Evolutionary conservation across 768 basidiomycete species (phyloP), one percentile per base, ranked within the genome.

Genomic region (Russula foetens): DNA sequence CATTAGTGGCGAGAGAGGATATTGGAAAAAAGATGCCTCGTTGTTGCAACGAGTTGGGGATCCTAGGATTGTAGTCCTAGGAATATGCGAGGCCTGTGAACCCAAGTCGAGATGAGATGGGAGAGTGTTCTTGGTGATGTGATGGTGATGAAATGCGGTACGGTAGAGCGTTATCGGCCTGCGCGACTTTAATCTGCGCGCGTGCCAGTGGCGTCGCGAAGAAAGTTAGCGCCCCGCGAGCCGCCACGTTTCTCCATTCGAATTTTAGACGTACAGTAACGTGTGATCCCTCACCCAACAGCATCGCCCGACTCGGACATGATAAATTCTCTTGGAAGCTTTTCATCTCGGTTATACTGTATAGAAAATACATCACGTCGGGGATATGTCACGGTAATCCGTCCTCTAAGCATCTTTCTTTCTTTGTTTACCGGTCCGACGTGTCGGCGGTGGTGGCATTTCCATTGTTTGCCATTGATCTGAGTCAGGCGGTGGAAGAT

Each of bases 401-500:
- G 41, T 39, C 26, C 28, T 15, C 50, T 45, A 38, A 19, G 38
- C 11, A 33, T 53, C 39, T 48, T 59, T 63, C 62, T 56, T 65
- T 38, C 45, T 51, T 46, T 46, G 57, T 31, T 59, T 59, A 48
- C 35, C 51, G n/a, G 48, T 45, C 23, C 51, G 56, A 31, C 23
- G 29, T 8, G 46, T 19, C 24, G 62, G 53, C 19, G 65, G 63
- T 19, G 71, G 69, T 2, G 69, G 71, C 56, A 74, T 50, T 19
- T 62, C 66, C 61, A 68, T 63, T 3, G 66, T 53, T 49, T 75
- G 67, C 75, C 75, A 75, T 41, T 74, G 71, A 48, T 68, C 69
- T 3, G 75, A 75, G 58, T 75, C 70, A 5, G 73, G 75, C 1
- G 74, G 72, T 3, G 75, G 75, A n/a, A 76, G 62, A 50, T 73